Conservation (phyloP, 768 basidiomycete species). For the Cystobasidium ongulense region DNA sequence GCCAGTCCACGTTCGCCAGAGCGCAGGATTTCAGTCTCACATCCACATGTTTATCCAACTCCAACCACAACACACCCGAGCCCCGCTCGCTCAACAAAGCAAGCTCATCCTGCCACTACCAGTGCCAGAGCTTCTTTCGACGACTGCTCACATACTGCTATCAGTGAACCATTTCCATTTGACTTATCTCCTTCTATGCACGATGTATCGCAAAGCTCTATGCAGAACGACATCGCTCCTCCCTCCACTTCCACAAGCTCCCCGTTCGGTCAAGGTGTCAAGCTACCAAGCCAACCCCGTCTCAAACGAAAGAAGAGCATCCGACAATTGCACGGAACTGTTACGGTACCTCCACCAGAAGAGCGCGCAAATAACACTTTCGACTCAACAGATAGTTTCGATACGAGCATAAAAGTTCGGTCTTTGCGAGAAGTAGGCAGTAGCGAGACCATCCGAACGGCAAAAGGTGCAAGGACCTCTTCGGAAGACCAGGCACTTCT, state of each 20-base stretch:
- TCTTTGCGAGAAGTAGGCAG: conserved; percentile 3
- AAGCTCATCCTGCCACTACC: neutral
- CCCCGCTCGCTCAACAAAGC: neutral
- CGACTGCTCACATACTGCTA: neutral
- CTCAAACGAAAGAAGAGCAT: conserved; percentile 17
- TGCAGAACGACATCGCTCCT: neutral
- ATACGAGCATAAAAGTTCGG: neutral
- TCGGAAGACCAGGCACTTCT: neutral
- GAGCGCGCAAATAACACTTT: neutral
- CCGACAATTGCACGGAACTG: neutral
- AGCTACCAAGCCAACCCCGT: neutral
- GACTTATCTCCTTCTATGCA: neutral
- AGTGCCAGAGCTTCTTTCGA: neutral
- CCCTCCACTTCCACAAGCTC: neutral
- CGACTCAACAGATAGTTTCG: neutral
- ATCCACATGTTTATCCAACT: neutral
- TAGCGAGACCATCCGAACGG: conserved; percentile 29
- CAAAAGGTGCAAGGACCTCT: neutral
- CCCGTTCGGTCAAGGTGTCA: conserved; percentile 16
- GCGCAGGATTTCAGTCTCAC: neutral
- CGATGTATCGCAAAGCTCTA: neutral
- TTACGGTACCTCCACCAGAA: neutral
- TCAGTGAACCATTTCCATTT: neutral
- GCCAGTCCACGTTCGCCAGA: neutral
- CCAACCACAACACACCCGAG: no score